Evolutionary conservation across 164 flowering plant species (phyloP).

Genomic region (Pachysandra terminalis): DNA sequence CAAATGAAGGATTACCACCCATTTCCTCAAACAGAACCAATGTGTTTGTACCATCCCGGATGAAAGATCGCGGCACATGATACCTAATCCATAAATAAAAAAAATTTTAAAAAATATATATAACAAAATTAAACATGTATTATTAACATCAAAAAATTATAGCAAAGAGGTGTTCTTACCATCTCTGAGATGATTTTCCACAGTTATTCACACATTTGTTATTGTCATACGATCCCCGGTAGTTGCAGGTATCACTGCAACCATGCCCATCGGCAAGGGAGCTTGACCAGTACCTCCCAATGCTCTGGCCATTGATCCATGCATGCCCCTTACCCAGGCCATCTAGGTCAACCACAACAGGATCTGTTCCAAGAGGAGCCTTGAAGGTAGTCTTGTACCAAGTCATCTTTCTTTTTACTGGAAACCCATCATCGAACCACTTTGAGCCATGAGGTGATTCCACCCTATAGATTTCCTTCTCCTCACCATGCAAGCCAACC

Average conservation of each 20-base stretch:
- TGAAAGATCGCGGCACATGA: slow-evolving; percentile 29
- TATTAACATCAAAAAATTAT: too few relatives aligned
- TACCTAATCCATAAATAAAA: slow-evolving; percentile 18
- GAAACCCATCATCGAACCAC: neutral
- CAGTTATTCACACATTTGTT: slow-evolving; percentile 20
- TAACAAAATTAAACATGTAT: neutral
- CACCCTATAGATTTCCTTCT: neutral
- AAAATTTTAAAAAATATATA: neutral
- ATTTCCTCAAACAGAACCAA: slow-evolving; percentile 34
- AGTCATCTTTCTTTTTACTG: slow-evolving; percentile 5
- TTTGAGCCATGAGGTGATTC: neutral
- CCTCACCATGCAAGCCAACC: slow-evolving; percentile 21
- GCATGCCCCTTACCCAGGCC: slow-evolving; percentile 34
- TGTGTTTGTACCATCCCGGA: slow-evolving; percentile 8
- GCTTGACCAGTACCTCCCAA: slow-evolving; percentile 34
- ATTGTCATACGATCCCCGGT: slow-evolving; percentile 17
- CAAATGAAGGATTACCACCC: slow-evolving; percentile 26
- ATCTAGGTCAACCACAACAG: slow-evolving; percentile 8
- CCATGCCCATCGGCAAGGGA: slow-evolving; percentile 10
- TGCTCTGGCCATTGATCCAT: slow-evolving; percentile 34
- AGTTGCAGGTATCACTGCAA: slow-evolving; percentile 19
- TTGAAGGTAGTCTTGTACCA: slow-evolving; percentile 30
- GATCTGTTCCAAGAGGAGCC: slow-evolving; percentile 14
- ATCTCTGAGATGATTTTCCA: neutral
- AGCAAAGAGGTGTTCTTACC: neutral